Percentiles rank a stretch among this genome's conserved stretches.
Conservation (phyloP, 2,329 filamentous ascomycete genomes). For the Zymoseptoria brevis region DNA sequence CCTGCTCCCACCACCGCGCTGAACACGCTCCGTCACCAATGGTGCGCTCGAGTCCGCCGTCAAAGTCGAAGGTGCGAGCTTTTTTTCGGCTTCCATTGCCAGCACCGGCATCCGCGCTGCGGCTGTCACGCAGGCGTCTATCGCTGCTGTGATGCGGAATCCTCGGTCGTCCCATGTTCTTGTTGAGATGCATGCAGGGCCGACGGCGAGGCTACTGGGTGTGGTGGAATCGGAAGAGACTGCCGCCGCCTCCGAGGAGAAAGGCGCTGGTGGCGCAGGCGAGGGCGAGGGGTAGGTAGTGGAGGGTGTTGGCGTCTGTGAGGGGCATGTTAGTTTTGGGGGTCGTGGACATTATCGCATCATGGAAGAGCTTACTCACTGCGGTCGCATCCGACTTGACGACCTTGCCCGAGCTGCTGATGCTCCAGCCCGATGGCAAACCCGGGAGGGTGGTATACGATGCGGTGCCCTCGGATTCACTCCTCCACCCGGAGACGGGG, state of each 20-base stretch:
- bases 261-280: background rate
- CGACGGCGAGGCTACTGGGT: background rate
- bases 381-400: conserved; percentile 61
- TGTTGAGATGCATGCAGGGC: background rate
- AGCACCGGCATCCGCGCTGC: background rate
- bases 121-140: background rate
- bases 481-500: conserved; percentile 54
- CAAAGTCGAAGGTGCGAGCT: background rate
- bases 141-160: background rate
- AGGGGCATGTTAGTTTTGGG: background rate
- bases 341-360: background rate
- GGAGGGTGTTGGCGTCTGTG: background rate
- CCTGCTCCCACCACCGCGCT: background rate
- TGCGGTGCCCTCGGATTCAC: conserved; percentile 31
- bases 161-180: background rate
- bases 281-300: background rate
- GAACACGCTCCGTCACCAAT: background rate
- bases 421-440: conserved; percentile 73
- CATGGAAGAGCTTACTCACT: conserved; percentile 50
- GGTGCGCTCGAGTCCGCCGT: background rate
- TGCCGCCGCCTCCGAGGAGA: background rate
- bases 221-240: background rate
- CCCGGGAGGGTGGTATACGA: conserved; percentile 43
- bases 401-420: conserved; percentile 70
- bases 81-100: background rate